These are phyloP conservation scores for Bruguiera gymnorhiza DNA, from an alignment of 345 rosid species.

Conservation along the genomic window DNA sequence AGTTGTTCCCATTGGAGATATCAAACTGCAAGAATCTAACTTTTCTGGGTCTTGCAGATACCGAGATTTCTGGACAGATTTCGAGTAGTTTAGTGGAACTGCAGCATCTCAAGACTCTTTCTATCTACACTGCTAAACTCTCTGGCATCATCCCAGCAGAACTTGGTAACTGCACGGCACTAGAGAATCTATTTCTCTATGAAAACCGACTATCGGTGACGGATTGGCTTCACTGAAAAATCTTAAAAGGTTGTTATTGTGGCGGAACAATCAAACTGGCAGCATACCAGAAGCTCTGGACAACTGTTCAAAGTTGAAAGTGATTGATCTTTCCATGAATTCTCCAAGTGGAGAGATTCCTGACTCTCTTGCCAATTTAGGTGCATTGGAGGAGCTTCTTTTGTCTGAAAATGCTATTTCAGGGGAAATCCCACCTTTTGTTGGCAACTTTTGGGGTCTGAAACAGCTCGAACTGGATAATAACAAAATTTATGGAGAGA, in stretches of 20 bases:
- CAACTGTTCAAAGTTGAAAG: conserved; percentile 40
- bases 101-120: conserved; percentile 52
- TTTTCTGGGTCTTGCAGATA: conserved; percentile 64
- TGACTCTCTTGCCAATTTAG: conserved; percentile 37
- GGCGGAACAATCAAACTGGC: conserved; percentile 61
- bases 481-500: conserved; percentile 45
- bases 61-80: conserved; percentile 51
- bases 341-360: conserved; percentile 49
- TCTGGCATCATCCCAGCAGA: conserved; percentile 53
- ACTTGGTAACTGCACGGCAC: conserved; percentile 50
- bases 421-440: conserved; percentile 42
- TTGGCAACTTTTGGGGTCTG: conserved; percentile 44
- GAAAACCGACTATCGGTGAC: conserved; percentile 47
- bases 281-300: conserved; percentile 45
- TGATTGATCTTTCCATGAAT: conserved; percentile 62
- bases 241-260: conserved; percentile 49
- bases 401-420: conserved; percentile 53
- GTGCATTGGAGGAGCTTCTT: conserved; percentile 54
- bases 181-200: conserved; percentile 55
- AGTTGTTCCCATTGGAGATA: conserved; percentile 49
- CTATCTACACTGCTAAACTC: conserved; percentile 59
- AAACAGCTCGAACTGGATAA: conserved; percentile 66
- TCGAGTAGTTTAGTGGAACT: conserved; percentile 51
- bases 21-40: conserved; percentile 45
- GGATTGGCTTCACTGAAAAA: conserved; percentile 43